Conservation (phyloP, 257 asterid species). For the Verbena officinalis region DNA sequence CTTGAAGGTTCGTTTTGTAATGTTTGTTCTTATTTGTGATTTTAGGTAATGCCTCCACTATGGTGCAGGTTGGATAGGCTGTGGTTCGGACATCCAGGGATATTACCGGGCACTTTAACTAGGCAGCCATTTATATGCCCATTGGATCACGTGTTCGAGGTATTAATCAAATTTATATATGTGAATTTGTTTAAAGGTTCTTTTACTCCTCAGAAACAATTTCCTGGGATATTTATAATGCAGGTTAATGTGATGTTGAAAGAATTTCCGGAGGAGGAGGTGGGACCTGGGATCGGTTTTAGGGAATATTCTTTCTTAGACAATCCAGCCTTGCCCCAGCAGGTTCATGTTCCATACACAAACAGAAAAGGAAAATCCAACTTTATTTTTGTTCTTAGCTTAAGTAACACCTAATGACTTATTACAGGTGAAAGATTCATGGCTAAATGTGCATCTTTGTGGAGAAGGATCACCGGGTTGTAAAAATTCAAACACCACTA, state of each 20-base stretch:
- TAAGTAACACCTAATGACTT: slow-evolving; percentile 8
- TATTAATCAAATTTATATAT: slow-evolving; percentile 27
- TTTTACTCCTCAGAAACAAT: slow-evolving; percentile 16
- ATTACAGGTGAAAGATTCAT: slow-evolving; percentile 90
- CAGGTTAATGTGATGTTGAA: slow-evolving; percentile 85
- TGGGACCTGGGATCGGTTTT: slow-evolving; percentile 73
- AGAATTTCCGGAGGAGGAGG: slow-evolving; percentile 68
- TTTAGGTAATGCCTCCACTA: slow-evolving; percentile 99
- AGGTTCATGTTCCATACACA: slow-evolving; percentile 47
- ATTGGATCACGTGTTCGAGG: slow-evolving; percentile 96
- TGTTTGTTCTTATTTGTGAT: slow-evolving; percentile 66
- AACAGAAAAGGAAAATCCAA: not conserved
- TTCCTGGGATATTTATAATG: slow-evolving; percentile 30
- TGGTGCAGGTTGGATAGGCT: slow-evolving; percentile 99
- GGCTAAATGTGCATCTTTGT: slow-evolving; percentile 94
- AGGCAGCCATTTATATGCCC: slow-evolving; percentile 97
- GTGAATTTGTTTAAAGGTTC: not conserved
- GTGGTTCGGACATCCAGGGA: slow-evolving; percentile 99
- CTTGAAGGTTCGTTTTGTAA: slow-evolving; percentile 41
- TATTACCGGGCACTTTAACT: slow-evolving; percentile 73
- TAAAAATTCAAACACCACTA: slow-evolving; percentile 65
- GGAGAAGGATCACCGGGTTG: slow-evolving; percentile 81
- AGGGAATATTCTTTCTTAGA: slow-evolving; percentile 91
- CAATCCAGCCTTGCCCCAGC: slow-evolving; percentile 73
- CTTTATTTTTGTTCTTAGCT: slow-evolving; percentile 11